These are phyloP conservation scores for Penicillium thymicola DNA, from an alignment of 2,329 filamentous ascomycete genomes.

Conservation along the genomic window DNA sequence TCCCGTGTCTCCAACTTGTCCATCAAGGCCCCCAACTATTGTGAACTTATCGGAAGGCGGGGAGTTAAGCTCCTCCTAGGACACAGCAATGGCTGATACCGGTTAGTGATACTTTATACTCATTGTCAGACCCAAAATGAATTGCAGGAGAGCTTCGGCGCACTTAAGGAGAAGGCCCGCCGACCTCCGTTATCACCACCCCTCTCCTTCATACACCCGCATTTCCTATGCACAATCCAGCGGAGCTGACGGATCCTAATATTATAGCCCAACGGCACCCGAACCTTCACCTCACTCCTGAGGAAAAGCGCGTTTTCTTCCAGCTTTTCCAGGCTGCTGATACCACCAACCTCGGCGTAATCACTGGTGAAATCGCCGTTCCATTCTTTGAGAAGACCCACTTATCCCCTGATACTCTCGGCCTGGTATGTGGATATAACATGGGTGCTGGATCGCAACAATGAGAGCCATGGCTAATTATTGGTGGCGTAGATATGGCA, in stretches of 20 bases:
- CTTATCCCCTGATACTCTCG: constrained; percentile 78
- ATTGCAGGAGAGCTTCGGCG: constrained; percentile 10
- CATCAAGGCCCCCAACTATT: constrained; percentile 20
- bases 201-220: constrained; percentile 7
- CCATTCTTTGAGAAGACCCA: constrained; percentile 97
- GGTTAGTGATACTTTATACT: constrained; percentile 21
- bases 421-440: constrained; percentile 64
- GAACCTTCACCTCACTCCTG: constrained; percentile 78
- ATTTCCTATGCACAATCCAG: constrained; percentile 5
- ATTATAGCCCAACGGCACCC: constrained; percentile 45
- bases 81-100: constrained; percentile 34
- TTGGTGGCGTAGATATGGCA: constrained; percentile 80
- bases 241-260: constrained; percentile 26
- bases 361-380: constrained; percentile 93
- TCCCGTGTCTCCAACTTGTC: constrained; percentile 17
- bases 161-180: constrained; percentile 27
- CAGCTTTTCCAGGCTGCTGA: constrained; percentile 93
- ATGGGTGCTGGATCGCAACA: background rate
- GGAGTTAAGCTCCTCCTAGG: constrained; percentile 30
- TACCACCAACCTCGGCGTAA: constrained; percentile 83
- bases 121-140: background rate
- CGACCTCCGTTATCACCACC: constrained; percentile 16
- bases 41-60: constrained; percentile 22
- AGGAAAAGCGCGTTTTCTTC: constrained; percentile 91
- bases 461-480: constrained; percentile 3